Conservation (phyloP, 768 basidiomycete genomes). For the Mycena venus region DNA sequence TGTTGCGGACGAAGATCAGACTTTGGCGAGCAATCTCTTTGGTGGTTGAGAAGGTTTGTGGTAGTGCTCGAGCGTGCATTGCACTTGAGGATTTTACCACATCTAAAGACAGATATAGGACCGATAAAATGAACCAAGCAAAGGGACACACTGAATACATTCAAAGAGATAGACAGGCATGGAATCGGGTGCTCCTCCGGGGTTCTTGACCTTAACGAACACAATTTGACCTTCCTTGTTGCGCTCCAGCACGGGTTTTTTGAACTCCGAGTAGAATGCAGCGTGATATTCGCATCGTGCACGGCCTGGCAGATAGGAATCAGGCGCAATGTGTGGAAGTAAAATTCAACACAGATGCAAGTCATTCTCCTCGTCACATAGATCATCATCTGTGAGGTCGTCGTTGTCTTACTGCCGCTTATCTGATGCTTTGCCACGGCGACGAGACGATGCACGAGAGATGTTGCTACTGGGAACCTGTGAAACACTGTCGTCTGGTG, state of each 20-base stretch:
- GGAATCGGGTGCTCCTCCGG: background rate
- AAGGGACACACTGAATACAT: background rate
- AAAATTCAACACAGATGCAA: background rate
- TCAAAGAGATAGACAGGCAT: too few species aligned
- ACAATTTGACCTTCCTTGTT: background rate
- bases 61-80: too few species aligned
- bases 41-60: too few species aligned
- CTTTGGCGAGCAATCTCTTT: too few species aligned
- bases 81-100: too few species aligned
- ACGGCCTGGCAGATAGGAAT: background rate
- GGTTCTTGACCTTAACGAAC: background rate
- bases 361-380: background rate
- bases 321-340: background rate
- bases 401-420: background rate
- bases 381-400: background rate
- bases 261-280: background rate
- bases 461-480: background rate
- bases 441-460: background rate
- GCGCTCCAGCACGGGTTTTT: conserved; percentile 1
- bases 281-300: background rate
- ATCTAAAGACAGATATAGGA: too few species aligned
- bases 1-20: too few species aligned
- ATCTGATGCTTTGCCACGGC: background rate
- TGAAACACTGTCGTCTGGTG: too few species aligned
- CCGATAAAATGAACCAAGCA: too few species aligned